Conservation (phyloP, 2,329 filamentous ascomycete genomes). For the Claviceps sp. region DNA sequence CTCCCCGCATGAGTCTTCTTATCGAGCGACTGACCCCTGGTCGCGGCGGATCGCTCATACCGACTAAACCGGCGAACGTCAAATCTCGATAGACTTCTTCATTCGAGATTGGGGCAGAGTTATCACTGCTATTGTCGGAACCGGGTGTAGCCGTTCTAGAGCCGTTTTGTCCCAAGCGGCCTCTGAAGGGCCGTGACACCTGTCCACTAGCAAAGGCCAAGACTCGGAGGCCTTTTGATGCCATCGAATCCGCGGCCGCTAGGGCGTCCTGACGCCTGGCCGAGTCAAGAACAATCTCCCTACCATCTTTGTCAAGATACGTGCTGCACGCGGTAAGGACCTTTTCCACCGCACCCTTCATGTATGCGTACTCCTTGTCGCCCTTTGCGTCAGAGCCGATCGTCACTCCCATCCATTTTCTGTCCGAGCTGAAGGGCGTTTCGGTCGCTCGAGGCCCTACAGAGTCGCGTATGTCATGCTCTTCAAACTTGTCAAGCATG, state of each 20-base stretch:
- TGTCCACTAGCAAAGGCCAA: slow-evolving; percentile 85
- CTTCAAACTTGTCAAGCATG: slow-evolving; percentile 76
- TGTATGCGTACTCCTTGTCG: slow-evolving; percentile 74
- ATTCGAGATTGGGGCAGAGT: slow-evolving; percentile 27
- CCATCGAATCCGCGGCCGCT: slow-evolving; percentile 74
- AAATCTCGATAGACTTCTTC: slow-evolving; percentile 74
- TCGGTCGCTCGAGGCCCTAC: slow-evolving; percentile 73
- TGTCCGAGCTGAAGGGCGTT: slow-evolving; percentile 89
- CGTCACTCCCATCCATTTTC: slow-evolving; percentile 98
- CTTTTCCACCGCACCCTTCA: slow-evolving; percentile 88
- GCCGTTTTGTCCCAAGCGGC: slow-evolving; percentile 23
- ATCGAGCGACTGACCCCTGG: slow-evolving; percentile 86
- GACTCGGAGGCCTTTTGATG: slow-evolving; percentile 76
- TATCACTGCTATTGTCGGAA: slow-evolving; percentile 25
- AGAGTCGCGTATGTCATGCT: slow-evolving; percentile 80
- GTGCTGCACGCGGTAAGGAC: slow-evolving; percentile 80
- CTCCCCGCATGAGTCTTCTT: slow-evolving; percentile 77
- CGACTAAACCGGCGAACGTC: slow-evolving; percentile 81
- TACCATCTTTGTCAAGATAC: slow-evolving; percentile 74
- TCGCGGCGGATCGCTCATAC: slow-evolving; percentile 93
- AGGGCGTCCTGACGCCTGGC: slow-evolving; percentile 59
- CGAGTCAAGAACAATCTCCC: slow-evolving; percentile 75
- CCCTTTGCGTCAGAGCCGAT: slow-evolving; percentile 48
- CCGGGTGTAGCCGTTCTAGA: slow-evolving; percentile 40
- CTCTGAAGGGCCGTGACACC: slow-evolving; percentile 34